Conservation (phyloP, 2,329 filamentous ascomycete genomes). For the Huntiella abstrusa region DNA sequence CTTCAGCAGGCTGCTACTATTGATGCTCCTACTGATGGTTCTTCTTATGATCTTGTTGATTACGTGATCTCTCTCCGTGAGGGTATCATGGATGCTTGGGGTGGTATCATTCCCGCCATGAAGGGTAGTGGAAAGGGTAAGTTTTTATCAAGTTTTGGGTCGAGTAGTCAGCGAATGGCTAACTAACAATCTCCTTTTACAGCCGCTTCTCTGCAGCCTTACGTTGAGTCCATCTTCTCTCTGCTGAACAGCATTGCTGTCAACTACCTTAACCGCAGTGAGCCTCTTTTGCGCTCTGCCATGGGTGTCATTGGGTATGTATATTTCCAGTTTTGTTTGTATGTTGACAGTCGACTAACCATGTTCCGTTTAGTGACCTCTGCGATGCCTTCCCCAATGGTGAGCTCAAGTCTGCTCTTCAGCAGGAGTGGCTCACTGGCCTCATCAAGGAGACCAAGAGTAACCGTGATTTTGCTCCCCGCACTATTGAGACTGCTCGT, state of each 20-base stretch:
- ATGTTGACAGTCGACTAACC: constrained; percentile 19
- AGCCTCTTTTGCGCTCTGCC: constrained; percentile 75
- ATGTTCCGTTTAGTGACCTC: constrained; percentile 49
- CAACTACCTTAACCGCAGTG: constrained; percentile 70
- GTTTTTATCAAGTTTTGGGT: constrained; percentile 16
- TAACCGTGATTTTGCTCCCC: constrained; percentile 67
- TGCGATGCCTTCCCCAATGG: constrained; percentile 86
- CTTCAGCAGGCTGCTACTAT: constrained; percentile 83
- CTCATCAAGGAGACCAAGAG: constrained; percentile 85
- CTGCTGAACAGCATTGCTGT: constrained; percentile 59
- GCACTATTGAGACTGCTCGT: constrained; percentile 84
- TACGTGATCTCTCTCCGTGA: constrained; percentile 90
- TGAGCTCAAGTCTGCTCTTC: constrained; percentile 68
- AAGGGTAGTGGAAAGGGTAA: constrained; percentile 61
- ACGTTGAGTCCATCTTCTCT: constrained; percentile 70
- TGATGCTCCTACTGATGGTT: constrained; percentile 57
- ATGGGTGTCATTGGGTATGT: constrained; percentile 94
- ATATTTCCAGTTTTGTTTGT: not conserved
- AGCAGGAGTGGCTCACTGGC: constrained; percentile 70
- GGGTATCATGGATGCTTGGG: constrained; percentile 98
- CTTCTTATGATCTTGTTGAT: constrained; percentile 87
- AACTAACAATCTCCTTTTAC: constrained; percentile 5
- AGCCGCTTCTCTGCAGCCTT: constrained; percentile 57
- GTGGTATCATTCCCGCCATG: constrained; percentile 88
- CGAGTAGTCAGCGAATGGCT: constrained; percentile 17